Conservation (phyloP, 257 asterid genomes). For the Solanum bulbocastanum region DNA sequence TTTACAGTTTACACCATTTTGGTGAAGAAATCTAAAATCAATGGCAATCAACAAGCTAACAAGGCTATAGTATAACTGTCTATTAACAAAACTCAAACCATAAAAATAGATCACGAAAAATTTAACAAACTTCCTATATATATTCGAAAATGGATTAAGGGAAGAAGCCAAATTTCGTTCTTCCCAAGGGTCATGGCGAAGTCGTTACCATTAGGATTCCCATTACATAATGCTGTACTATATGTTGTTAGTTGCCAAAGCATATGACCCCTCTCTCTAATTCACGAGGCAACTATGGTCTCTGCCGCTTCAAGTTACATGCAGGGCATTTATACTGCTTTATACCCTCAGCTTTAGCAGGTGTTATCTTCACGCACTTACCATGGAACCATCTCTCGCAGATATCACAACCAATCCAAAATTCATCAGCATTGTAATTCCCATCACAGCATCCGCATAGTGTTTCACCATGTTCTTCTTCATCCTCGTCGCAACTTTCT, state of each 20-base stretch:
- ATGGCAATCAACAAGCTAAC: conserved; percentile 3
- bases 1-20: not conserved
- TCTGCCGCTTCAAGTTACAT: conserved; percentile 59
- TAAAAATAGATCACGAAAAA: not conserved
- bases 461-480: conserved; percentile 77
- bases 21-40: not conserved
- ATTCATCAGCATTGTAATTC: conserved; percentile 70
- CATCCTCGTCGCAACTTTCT: conserved; percentile 56
- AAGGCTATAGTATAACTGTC: not conserved
- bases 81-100: not conserved
- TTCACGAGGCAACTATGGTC: conserved; percentile 24
- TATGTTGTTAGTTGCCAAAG: conserved; percentile 35
- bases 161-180: not conserved
- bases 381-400: not conserved
- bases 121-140: not conserved
- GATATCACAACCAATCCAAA: conserved; percentile 6
- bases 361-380: not conserved
- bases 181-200: not conserved
- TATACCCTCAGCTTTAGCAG: conserved; percentile 64
- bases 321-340: conserved; percentile 92
- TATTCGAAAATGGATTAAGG: not conserved
- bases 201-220: not conserved
- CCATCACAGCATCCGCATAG: conserved; percentile 83
- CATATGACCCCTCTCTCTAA: conserved; percentile 10
- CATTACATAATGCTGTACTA: conserved; percentile 30